Evolutionary conservation across 2,329 filamentous ascomycete species (phyloP).

Genomic region (Botryotinia globosa): DNA sequence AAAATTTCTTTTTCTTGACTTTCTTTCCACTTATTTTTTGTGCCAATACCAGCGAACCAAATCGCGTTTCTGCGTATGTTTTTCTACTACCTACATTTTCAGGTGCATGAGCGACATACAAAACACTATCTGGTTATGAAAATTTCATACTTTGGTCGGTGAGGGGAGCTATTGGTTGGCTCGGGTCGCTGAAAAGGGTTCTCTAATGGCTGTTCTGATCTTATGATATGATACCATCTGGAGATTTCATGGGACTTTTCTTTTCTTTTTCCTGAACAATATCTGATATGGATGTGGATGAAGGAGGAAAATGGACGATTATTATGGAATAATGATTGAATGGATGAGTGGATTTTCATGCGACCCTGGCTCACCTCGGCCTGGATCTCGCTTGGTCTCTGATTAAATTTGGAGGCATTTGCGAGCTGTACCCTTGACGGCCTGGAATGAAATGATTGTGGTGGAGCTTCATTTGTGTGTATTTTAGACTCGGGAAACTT

Average conservation of each 20-base stretch:
- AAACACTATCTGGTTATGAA: slow-evolving; percentile 12
- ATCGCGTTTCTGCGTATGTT: slow-evolving; percentile 8
- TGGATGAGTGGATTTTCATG: slow-evolving; percentile 3
- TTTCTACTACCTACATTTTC: slow-evolving; percentile 11
- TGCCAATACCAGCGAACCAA: slow-evolving; percentile 2
- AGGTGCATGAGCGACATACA: slow-evolving; percentile 6
- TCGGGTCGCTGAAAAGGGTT: slow-evolving; percentile 2
- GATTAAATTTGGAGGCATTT: slow-evolving; percentile 11
- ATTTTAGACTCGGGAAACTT: slow-evolving; percentile 2
- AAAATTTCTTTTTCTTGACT: background rate
- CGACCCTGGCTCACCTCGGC: slow-evolving; percentile 8
- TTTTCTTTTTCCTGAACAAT: slow-evolving; percentile 5
- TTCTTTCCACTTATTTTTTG: slow-evolving; percentile 14
- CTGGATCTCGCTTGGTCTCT: slow-evolving; percentile 5
- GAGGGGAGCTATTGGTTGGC: slow-evolving; percentile 2
- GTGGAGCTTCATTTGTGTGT: slow-evolving; percentile 8
- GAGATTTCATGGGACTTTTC: background rate
- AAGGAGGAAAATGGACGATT: slow-evolving; percentile 1
- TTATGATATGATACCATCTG: slow-evolving; percentile 14
- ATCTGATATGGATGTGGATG: slow-evolving; percentile 1
- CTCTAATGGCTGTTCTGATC: slow-evolving; percentile 10
- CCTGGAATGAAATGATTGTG: slow-evolving; percentile 11
- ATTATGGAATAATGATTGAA: slow-evolving; percentile 10
- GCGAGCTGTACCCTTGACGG: slow-evolving; percentile 10
- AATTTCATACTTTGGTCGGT: slow-evolving; percentile 5